A percentile compares a stretch with the other conserved stretches of the same genome.
phyloP scores from a whole-genome alignment of 495 filamentous ascomycete species.

The Hypomontagnella submonticulosa region DNA sequence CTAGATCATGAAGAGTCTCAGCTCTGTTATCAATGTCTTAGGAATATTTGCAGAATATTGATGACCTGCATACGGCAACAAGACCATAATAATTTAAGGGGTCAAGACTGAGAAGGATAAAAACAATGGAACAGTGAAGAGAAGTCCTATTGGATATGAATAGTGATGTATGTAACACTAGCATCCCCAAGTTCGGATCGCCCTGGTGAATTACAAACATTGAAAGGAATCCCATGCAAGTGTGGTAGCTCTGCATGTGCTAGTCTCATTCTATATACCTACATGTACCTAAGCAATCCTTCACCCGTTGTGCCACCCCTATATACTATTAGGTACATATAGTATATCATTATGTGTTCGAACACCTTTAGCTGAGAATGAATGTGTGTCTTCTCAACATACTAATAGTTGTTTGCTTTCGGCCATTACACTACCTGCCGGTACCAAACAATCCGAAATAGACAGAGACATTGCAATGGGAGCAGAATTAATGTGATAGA shows the following conservation, averaged over 20 bases:
- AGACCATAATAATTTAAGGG: slow-evolving; percentile 31
- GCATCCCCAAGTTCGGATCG: slow-evolving; percentile 2
- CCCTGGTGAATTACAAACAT: not conserved
- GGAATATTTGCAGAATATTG: slow-evolving; percentile 40
- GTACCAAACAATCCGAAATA: too few relatives aligned
- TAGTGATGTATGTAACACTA: slow-evolving; percentile 23
- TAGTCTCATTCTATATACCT: slow-evolving; percentile 11
- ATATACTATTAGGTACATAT: too few relatives aligned
- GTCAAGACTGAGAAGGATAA: slow-evolving; percentile 7
- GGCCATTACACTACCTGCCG: too few relatives aligned
- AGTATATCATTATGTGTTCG: too few relatives aligned
- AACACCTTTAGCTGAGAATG: too few relatives aligned
- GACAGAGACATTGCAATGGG: too few relatives aligned
- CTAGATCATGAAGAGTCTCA: slow-evolving; percentile 22
- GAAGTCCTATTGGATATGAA: slow-evolving; percentile 19
- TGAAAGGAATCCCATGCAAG: slow-evolving; percentile 8
- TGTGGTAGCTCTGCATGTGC: slow-evolving; percentile 16
- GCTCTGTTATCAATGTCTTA: slow-evolving; percentile 32
- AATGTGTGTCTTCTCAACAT: too few relatives aligned
- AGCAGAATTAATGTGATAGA: too few relatives aligned
- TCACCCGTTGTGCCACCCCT: too few relatives aligned
- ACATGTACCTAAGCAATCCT: not conserved
- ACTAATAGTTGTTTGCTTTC: too few relatives aligned
- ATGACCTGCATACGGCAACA: slow-evolving; percentile 20
- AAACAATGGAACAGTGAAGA: slow-evolving; percentile 29